Base-by-base conservation (phyloP, 164 flowering plant species). In the Tetrastigma voinierianum region DNA sequence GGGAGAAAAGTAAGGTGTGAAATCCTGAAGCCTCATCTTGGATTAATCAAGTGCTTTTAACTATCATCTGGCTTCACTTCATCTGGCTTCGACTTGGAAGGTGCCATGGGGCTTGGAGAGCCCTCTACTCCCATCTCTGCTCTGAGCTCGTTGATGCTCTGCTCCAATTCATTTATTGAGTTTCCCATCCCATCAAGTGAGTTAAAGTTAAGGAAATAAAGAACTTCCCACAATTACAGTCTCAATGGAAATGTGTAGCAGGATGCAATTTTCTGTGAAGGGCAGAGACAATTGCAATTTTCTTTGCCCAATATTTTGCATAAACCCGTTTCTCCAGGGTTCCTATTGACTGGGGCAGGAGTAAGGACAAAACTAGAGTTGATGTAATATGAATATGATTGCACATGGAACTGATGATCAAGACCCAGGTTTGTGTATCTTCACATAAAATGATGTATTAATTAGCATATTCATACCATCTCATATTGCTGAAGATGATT, bases 141-240 rank as follows among this genome's bases (percentile, higher is more conserved):
- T 74, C 76, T 89, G 14, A 89, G 86, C 21, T 89, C 96, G 60
- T 88, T 85, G 78, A 90, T 93, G 85, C 93, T 93, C 70, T 89
- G 87, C 80, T 91, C 98, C 77, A 93, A 65, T 49, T 93, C 96
- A 70, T 85, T 86, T 53, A 91, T 87, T 44, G 90, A 83, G 72
- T 58, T 72, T 10, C 91, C 97, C 97, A 91, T 91, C 59, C 89
- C 97, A 74, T 91, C 96, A 48, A 93, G 97, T 89, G 77, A 66
- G 68, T 64, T 23, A 63, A 25, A 76, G 91, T 90, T 64, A 86
- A 89, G 77, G 82, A 81, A 74, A 69, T 53, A 54, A 72, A 51
- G 32, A 57, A 46, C 20, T 44, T 18, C 17, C 11, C 16, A 54
- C 7, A 4, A 32, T 17, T 43, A n/a, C 20, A 51, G 2, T 46